A percentile compares a stretch with the other conserved stretches of the same genome.
phyloP scores from a whole-genome alignment of 768 basidiomycete species.

The Mycena vulgaris region DNA sequence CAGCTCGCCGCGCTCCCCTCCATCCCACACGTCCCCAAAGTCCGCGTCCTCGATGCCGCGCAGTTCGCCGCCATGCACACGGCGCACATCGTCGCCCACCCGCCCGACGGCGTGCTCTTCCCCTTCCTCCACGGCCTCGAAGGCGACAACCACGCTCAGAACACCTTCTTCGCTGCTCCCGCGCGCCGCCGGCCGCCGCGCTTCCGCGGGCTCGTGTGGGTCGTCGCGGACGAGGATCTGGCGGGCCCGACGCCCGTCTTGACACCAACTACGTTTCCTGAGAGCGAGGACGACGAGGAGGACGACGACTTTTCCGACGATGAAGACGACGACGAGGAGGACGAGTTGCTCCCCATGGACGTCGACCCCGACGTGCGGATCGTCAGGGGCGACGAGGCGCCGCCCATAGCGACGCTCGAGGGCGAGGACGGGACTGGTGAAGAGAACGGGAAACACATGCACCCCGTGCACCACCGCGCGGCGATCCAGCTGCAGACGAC shows the following conservation, averaged over 20 bases:
- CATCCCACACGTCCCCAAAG: slow-evolving; percentile 26
- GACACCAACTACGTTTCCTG: too few relatives aligned
- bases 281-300: slow-evolving; percentile 42
- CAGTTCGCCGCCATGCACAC: slow-evolving; percentile 76
- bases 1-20: neutral
- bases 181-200: slow-evolving; percentile 49
- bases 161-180: slow-evolving; percentile 79
- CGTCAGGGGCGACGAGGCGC: slow-evolving; percentile 7
- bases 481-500: slow-evolving; percentile 8
- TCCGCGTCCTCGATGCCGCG: slow-evolving; percentile 54
- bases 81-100: slow-evolving; percentile 75
- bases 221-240: slow-evolving; percentile 82
- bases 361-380: slow-evolving; percentile 29
- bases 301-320: slow-evolving; percentile 37
- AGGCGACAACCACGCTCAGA: slow-evolving; percentile 84
- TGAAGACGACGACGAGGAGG: slow-evolving; percentile 25
- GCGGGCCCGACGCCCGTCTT: too few relatives aligned
- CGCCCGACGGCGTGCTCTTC: slow-evolving; percentile 87
- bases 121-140: slow-evolving; percentile 93
- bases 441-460: slow-evolving; percentile 66
- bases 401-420: slow-evolving; percentile 26
- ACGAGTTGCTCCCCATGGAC: slow-evolving; percentile 36
- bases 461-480: slow-evolving; percentile 60
- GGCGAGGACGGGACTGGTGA: slow-evolving; percentile 48
- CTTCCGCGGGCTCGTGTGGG: slow-evolving; percentile 88